Evolutionary conservation across 805 yeast genomes (phyloP), one percentile per base, ranked within the genome.

Genomic region (Ogataea salicorniae): DNA sequence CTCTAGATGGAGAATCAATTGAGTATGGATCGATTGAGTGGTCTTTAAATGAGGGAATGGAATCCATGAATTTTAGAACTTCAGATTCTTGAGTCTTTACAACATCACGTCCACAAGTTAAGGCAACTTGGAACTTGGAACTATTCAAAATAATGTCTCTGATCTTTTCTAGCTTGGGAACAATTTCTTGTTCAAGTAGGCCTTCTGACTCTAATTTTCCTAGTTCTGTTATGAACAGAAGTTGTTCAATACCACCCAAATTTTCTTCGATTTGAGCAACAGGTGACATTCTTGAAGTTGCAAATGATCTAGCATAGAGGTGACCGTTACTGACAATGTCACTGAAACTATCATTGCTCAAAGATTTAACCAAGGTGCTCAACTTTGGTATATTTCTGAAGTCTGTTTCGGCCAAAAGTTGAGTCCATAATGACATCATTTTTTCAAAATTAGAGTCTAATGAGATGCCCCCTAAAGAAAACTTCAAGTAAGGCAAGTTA

Each of bases 291-390:
- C 77, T 74, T 0, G 96, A 76, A 22, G 79, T 72, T 2, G 95
- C 83, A 57, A 71, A 77, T 5, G 81, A 72, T 55, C 81, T 76
- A 2, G 98, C 96, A 66, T 77, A 91, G 1, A 83, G 70, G 61
- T 94, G 97, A 0, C 99, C 99, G 47, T 85, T 73, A 48, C 91
- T 94, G 9, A 96, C 91, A 44, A 94, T 80, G 6, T 77, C 72
- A 58, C 91, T 83, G 48, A 88, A 71, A 59, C 87, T 87, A 56
- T 88, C 91, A 34, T 90, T 82, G 0, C 87, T 84, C 58, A 84
- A 64, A 37, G 84, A 77, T 58, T 85, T 85, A 38, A 94, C 79
- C 59, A 94, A 71, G 1, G 86, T 80, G 48, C 79, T 73, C 49
- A 94, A 71, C 60, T 90, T 92, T 45, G 81, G 84, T 42, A 80